These are phyloP conservation scores for Phytophthora multivora DNA, from an alignment of 352 stramenopile species.

Conservation along the genomic window DNA sequence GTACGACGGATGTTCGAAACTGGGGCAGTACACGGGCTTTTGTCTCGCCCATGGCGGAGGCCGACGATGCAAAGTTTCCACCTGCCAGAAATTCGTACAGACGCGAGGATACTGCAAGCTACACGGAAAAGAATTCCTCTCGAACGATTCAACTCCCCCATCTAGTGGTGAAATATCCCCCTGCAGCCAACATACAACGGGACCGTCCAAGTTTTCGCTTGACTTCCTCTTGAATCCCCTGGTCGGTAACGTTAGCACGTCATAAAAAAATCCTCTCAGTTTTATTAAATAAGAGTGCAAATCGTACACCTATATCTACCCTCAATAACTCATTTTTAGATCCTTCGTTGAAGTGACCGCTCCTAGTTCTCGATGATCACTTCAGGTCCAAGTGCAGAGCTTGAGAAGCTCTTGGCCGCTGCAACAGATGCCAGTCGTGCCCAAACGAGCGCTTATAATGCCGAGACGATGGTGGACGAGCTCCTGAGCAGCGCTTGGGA, in stretches of 20 bases:
- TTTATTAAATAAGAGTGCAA: no score
- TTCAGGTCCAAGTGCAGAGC: constrained; percentile 47
- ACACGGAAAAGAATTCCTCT: constrained; percentile 45
- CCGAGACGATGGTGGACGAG: constrained; percentile 82
- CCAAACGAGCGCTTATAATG: constrained; percentile 41
- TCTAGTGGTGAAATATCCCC: background rate
- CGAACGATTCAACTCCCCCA: background rate
- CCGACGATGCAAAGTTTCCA: constrained; percentile 54
- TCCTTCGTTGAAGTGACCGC: no score
- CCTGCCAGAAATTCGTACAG: constrained; percentile 80
- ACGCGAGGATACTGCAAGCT: constrained; percentile 75
- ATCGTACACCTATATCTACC: background rate
- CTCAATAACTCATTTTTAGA: background rate
- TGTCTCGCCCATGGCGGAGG: constrained; percentile 74
- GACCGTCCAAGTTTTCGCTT: background rate
- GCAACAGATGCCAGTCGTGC: background rate
- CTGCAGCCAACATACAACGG: background rate
- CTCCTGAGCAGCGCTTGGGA: constrained; percentile 68
- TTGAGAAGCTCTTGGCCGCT: constrained; percentile 58
- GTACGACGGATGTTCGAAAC: constrained; percentile 59
- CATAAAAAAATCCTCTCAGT: no score
- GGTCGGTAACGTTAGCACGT: no score
- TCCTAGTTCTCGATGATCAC: background rate
- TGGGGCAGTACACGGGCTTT: constrained; percentile 70
- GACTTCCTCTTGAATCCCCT: constrained; percentile 16